Base-by-base conservation (phyloP, 2,329 filamentous ascomycete genomes). In the Colletotrichum sp. region DNA sequence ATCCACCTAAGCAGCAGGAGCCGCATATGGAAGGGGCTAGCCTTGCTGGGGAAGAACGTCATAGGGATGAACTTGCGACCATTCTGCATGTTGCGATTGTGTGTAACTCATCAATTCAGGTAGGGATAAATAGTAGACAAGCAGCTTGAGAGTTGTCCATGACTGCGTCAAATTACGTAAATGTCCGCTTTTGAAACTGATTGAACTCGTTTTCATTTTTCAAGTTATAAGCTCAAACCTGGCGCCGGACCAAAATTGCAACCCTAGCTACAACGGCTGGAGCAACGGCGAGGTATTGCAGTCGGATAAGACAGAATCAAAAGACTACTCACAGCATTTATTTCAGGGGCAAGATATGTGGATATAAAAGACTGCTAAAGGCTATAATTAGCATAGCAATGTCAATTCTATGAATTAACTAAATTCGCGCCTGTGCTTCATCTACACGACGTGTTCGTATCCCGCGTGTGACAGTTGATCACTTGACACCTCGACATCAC, bases 11-110 rank as follows among this genome's bases (percentile, higher is more conserved):
- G 10, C 61, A n/a, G 24, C 18, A 21, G 21, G 34, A 74, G 24
- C 61, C 68, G 72, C 52, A 60, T 38, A 13, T 55, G 36, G 61
- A 71, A 71, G 15, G 67, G 28, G 30, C 66, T 58, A 66, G 58
- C 56, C 56, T 64, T 10, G 62, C 10, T 26, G 43, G 43, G n/a
- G n/a, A 21, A 66, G 68, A 62, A 75, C 68, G 72, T 75, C 72
- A 75, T 75, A 21, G 48, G 58, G 43, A 64, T 28, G 32, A 28
- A 18, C n/a, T 52, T 52, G 43, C 43, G 43, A 21, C n/a, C 43
- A 52, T 13, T n/a, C 6, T 52, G 43, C 43, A 52, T n/a, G n/a
- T 48, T 21, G 43, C n/a, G n/a, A 52, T 52, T 52, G 43, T 52
- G n/a, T 21, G 12, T 13, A 52, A 52, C n/a, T 52, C 43, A 24